A percentile compares a stretch with the other conserved stretches of the same genome.
phyloP scores from a whole-genome alignment of 257 asterid species.

The Primulina tabacum region DNA sequence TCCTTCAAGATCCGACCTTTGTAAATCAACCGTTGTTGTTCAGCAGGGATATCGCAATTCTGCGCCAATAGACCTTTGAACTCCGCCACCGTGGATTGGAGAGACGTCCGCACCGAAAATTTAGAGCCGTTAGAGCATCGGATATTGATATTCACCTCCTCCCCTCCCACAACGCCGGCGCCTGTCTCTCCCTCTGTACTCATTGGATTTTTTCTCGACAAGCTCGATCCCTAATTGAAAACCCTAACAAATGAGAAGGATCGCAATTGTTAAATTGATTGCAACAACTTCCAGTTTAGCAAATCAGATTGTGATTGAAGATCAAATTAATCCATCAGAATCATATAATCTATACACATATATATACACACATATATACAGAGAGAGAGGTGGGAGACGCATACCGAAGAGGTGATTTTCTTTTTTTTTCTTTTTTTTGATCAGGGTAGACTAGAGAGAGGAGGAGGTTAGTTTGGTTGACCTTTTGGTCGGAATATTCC shows the following conservation, averaged over 20 bases:
- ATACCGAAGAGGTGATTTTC: background rate
- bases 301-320: background rate
- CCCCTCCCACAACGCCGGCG: constrained; percentile 33
- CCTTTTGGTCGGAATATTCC: background rate
- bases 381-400: background rate
- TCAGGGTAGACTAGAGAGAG: background rate
- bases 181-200: constrained; percentile 36
- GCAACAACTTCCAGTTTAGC: background rate
- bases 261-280: background rate
- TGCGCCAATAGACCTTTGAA: constrained; percentile 48
- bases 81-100: constrained; percentile 50
- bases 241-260: background rate
- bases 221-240: background rate
- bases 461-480: background rate
- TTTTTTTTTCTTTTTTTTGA: too few relatives aligned
- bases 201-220: background rate
- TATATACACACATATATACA: too few relatives aligned
- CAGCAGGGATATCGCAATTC: constrained; percentile 48
- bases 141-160: constrained; percentile 53
- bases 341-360: background rate
- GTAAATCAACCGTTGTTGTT: constrained; percentile 55
- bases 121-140: constrained; percentile 63
- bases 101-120: constrained; percentile 50
- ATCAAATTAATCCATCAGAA: too few relatives aligned
- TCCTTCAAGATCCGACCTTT: constrained; percentile 68